Evolutionary conservation across 306 rosid genomes (phyloP), one percentile per base, ranked within the genome.

Genomic region (Parietaria judaica): DNA sequence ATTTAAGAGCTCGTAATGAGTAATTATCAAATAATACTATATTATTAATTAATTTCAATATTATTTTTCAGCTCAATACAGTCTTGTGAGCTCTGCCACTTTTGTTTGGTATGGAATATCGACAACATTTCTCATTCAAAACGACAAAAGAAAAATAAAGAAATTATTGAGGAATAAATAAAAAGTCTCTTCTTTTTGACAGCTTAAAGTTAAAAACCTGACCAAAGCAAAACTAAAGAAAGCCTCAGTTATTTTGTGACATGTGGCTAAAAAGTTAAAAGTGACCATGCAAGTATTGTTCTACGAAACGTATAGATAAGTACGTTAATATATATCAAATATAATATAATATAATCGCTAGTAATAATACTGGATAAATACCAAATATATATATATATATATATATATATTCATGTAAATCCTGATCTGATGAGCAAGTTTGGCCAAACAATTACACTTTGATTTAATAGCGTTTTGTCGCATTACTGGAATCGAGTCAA

Each of bases 101-200:
- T 58, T 7, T 58, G 62, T 58, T 58, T 39, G 62, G 65, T 16
- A 60, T 9, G 39, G 7, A 44, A 60, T n/a, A 41, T 36, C 48
- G 34, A 58, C 65, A 46, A 15, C 53, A 60, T 44, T 43, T 13
- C 62, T 58, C 17, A n/a, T 38, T 39, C 7, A 38, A 34, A 58
- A 58, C 62, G 15, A 43, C 45, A 41, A 41, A 5, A 41, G 45
- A 41, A 41, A 8, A 41, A 41, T 5, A 41, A 41, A 49, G 4
- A 49, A 49, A 7, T 49, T 49, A 9, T n/a, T 49, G 9, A 49
- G 14, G 13, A 49, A 49, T 7, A 49, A 49, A 11, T 7, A 49
- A 2, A 49, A 11, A 49, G 15, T 13, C 16, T 17, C 10, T 2
- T 4, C 15, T 44, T 60, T 48, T 61, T 61, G 54, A 12, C 56